These are phyloP conservation scores for Mycena haematopus DNA, from an alignment of 768 basidiomycete genomes.

Conservation along the genomic window DNA sequence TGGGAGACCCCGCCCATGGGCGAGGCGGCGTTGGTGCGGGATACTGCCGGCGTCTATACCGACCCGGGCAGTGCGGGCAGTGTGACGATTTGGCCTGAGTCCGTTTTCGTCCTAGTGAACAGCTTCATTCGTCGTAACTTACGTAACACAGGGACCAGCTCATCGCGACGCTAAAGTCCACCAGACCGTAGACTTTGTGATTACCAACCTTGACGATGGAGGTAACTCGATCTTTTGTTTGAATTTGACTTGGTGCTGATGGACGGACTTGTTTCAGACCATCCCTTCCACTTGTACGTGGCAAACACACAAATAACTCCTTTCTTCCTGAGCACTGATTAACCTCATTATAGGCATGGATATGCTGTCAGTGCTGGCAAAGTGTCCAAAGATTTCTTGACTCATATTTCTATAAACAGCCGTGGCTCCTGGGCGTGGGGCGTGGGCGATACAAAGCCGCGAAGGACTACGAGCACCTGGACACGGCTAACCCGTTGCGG, in stretches of 20 bases:
- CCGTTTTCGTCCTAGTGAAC: background rate
- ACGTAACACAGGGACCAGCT: conserved; percentile 20
- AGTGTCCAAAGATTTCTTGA: background rate
- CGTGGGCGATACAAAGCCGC: conserved; percentile 21
- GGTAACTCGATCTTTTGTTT: background rate
- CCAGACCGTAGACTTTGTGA: conserved; percentile 21
- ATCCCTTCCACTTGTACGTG: conserved; percentile 25
- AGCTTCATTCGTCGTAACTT: too few species aligned
- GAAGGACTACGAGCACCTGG: background rate
- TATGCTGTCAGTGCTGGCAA: conserved; percentile 7
- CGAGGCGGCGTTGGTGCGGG: conserved; percentile 12
- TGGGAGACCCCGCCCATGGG: conserved; percentile 19
- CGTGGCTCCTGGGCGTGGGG: conserved; percentile 26
- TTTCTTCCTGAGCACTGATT: background rate
- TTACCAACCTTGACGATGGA: conserved; percentile 28
- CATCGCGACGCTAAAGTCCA: conserved; percentile 11
- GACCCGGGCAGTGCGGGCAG: background rate
- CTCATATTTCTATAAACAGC: conserved; percentile 6
- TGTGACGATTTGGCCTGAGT: conserved; percentile 23
- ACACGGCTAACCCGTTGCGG: conserved; percentile 16
- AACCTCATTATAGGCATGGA: conserved; percentile 17
- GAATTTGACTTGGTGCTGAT: background rate
- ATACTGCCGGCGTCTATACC: background rate
- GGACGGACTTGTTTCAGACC: background rate
- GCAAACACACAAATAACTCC: background rate